These are phyloP conservation scores for Helotiales sp. DNA, from an alignment of 2,329 filamentous ascomycete species.

Conservation along the genomic window DNA sequence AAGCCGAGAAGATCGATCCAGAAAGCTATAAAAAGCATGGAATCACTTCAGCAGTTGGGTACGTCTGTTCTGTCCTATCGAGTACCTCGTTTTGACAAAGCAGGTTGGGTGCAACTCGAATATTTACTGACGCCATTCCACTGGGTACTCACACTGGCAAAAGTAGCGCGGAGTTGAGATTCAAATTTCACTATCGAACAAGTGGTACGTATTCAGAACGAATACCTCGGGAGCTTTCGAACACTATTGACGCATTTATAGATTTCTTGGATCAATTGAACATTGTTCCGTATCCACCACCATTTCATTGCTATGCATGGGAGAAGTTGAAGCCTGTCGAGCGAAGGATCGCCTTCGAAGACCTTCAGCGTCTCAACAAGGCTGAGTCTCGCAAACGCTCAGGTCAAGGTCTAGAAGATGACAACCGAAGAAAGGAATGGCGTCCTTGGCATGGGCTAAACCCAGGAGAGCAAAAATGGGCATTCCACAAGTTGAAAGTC, in stretches of 20 bases:
- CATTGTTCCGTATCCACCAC: neutral
- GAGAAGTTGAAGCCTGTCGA: neutral
- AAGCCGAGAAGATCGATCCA: neutral
- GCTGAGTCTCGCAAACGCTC: too few relatives aligned
- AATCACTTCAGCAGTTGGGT: neutral
- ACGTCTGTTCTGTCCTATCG: neutral
- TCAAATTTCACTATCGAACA: neutral
- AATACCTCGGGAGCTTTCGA: neutral
- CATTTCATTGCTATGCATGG: constrained; percentile 4
- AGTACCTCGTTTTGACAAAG: neutral
- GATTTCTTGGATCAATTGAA: neutral
- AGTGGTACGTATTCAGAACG: constrained; percentile 4
- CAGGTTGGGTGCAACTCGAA: neutral
- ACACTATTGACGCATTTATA: neutral
- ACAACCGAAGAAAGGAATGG: neutral
- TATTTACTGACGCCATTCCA: neutral
- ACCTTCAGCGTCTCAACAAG: constrained; percentile 1
- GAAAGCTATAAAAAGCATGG: constrained; percentile 12
- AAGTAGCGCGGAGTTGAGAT: neutral
- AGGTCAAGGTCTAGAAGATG: neutral
- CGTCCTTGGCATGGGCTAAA: constrained; percentile 6
- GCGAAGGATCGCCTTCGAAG: neutral
- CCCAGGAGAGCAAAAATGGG: neutral
- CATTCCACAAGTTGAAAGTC: constrained; percentile 8
- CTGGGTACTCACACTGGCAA: neutral